Evolutionary conservation across 1,139 yeast genomes (phyloP), one percentile per base, ranked within the genome.

Genomic region (Suhomyces wounanorum): DNA sequence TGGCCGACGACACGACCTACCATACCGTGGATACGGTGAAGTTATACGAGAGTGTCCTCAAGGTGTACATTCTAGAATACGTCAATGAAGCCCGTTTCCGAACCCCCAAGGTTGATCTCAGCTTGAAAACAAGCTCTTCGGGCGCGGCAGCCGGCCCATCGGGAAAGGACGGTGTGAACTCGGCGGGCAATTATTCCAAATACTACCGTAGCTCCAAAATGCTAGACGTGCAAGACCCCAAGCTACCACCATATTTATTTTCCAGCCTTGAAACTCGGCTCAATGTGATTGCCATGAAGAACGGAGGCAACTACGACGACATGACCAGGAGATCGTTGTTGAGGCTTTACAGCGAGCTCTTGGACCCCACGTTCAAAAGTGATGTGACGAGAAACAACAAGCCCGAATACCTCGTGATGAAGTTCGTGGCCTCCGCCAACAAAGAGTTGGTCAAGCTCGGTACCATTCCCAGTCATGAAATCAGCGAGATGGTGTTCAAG

Each of bases 341-440:
- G 31, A 75, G 89, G 38, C 76, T 86, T 54, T 86, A 86, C 61
- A 83, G 85, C 50, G 85, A 84, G 47, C 60, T 84, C 23, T 68
- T 86, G 40, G 83, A 81, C 45, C 84, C 88, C 0, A 50, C 57
- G 1, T 72, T 73, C 46, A 71, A 76, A 54, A 59, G 64, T 17
- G 82, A 78, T 25, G 56, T 74, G 40, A 55, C 68, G 40, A 64
- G 76, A 21, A 73, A 77, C 51, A 72, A 73, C 39, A 76, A 81
- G 36, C 81, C 84, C 1, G 92, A 86, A 56, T 87, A 83, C 51
- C 69, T 88, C 47, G 79, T 88, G 8, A 80, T 85, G 73, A 75
- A 79, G 63, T 89, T 87, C 63, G 81, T 86, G 18, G 77, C 85
- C 23, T 77, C 82, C 52, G 84, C 89, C 8, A 82, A 83, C 51